Evolutionary conservation across 169 alveolate species (phyloP).

Genomic region (Plasmodium yoelii): DNA sequence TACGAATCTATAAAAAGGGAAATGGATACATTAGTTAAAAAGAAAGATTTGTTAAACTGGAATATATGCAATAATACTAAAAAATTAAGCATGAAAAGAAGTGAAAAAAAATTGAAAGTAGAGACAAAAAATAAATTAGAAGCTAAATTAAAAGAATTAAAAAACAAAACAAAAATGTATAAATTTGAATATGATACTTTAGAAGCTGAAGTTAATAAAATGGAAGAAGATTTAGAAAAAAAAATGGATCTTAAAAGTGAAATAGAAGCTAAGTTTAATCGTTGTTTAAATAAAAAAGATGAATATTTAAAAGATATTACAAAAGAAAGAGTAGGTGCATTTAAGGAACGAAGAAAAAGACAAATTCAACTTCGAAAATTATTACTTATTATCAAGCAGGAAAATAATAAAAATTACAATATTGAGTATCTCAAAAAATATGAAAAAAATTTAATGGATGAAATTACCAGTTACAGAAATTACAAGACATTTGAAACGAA

Average conservation of each 20-base stretch:
- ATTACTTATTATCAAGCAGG: slow-evolving; percentile 49
- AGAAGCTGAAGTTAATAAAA: slow-evolving; percentile 37
- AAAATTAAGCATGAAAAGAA: slow-evolving; percentile 59
- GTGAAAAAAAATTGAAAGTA: slow-evolving; percentile 43
- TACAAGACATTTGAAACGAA: slow-evolving; percentile 44
- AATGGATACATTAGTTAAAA: slow-evolving; percentile 26
- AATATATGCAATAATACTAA: slow-evolving; percentile 45
- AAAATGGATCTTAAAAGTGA: slow-evolving; percentile 18
- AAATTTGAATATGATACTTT: slow-evolving; percentile 50
- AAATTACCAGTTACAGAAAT: slow-evolving; percentile 35
- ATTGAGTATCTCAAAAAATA: slow-evolving; percentile 54
- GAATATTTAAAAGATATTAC: slow-evolving; percentile 41
- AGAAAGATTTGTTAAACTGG: slow-evolving; percentile 62
- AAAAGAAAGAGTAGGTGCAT: slow-evolving; percentile 38
- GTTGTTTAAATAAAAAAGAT: slow-evolving; percentile 37
- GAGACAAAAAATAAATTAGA: slow-evolving; percentile 36
- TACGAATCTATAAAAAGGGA: slow-evolving; percentile 26
- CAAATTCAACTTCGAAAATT: slow-evolving; percentile 45
- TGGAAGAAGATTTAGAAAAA: slow-evolving; percentile 43
- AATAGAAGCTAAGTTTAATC: slow-evolving; percentile 38
- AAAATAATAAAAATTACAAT: slow-evolving; percentile 48
- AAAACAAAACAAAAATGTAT: slow-evolving; percentile 34
- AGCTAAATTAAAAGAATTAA: slow-evolving; percentile 30
- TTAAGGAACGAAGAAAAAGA: slow-evolving; percentile 54
- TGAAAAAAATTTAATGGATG: slow-evolving; percentile 45